Evolutionary conservation across 257 asterid species (phyloP), one percentile per base, ranked within the genome.

Genomic region (Solanum ahanhuiri): DNA sequence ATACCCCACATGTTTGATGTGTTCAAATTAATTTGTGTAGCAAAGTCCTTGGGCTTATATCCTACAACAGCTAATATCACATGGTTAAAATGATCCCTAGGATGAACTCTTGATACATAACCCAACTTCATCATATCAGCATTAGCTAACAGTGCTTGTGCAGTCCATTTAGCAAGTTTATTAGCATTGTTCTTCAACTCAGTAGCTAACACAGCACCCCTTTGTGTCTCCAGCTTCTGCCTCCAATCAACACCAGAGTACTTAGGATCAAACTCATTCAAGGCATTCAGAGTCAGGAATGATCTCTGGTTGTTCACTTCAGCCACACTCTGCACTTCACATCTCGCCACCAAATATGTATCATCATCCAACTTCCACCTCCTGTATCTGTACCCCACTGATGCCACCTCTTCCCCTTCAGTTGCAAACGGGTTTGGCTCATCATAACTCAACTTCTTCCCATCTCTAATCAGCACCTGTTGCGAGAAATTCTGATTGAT

Each of bases 41-140:
- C 99, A 34, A 97, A 97, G 86, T 97, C 99, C 87, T 69, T 92
- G 0, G 98, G 98, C 90, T 97, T 97, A 88, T 97, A 97, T 58
- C 99, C 98, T 4, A 97, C 98, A 14, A 97, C 98, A 28, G 98
- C 99, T 90, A 97, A 90, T 83, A 97, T 97, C 37, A 93, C 98
- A 84, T 97, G 98, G 86, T 95, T 97, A 57, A 88, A 93, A 87
- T 95, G 98, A 90, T 97, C 99, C 89, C 98, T 92, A 0, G 98
- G 99, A 88, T 95, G 98, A 91, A 97, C 98, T 91, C 99, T 93
- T 0, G 99, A 97, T 23, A 97, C 99, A 25, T 97, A 94, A 0
- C 99, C 99, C 91, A 97, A 87, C 63, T 95, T 97, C 98, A 97
- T 94, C 98, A 94, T 95, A 93, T 97, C 99, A 2, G 99, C 99